Evolutionary conservation across 257 asterid genomes (phyloP).

Genomic region (Solanum chiquidenum): DNA sequence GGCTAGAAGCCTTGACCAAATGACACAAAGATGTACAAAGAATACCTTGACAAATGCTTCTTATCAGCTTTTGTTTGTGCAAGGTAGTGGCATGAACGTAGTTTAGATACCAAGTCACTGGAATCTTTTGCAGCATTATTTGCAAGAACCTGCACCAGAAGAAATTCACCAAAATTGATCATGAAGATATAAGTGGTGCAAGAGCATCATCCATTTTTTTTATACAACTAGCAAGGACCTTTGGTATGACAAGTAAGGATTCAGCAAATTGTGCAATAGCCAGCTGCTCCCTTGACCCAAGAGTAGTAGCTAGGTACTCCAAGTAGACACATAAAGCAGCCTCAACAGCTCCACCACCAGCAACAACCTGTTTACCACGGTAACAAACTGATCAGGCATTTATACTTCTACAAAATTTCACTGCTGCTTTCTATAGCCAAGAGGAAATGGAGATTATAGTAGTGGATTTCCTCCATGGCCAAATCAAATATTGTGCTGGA

Average conservation of each 20-base stretch:
- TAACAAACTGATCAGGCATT: neutral
- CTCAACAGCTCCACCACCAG: constrained; percentile 99
- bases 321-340: constrained; percentile 87
- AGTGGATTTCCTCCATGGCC: neutral
- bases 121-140: constrained; percentile 99
- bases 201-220: neutral
- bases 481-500: neutral
- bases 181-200: neutral
- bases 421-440: neutral
- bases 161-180: neutral
- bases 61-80: constrained; percentile 96
- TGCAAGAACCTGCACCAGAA: constrained; percentile 73
- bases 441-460: neutral
- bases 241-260: constrained; percentile 75
- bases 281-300: constrained; percentile 95
- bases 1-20: neutral
- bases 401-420: neutral
- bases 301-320: constrained; percentile 83
- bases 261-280: constrained; percentile 98
- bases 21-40: neutral
- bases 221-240: constrained; percentile 35
- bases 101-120: constrained; percentile 82
- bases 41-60: constrained; percentile 85
- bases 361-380: constrained; percentile 54
- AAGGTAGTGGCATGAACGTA: constrained; percentile 84